Evolutionary conservation across 2,329 filamentous ascomycete genomes (phyloP).

Genomic region (Trichoderma afroharzianum): DNA sequence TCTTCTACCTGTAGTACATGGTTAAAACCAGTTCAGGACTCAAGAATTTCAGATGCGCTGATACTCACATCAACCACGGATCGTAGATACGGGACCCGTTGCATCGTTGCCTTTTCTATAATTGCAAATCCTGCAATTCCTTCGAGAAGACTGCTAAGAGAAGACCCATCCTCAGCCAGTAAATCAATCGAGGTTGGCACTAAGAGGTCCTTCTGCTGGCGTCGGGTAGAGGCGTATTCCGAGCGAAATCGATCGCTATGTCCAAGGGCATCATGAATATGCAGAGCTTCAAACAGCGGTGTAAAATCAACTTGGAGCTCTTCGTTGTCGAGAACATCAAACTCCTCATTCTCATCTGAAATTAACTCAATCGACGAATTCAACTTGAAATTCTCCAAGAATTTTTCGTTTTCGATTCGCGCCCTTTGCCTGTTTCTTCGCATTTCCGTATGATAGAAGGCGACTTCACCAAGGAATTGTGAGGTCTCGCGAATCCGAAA

Average conservation of each 20-base stretch:
- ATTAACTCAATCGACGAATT: constrained; percentile 96
- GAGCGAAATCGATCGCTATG: constrained; percentile 86
- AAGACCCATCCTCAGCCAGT: constrained; percentile 75
- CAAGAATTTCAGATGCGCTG: not conserved
- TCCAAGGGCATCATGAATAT: constrained; percentile 92
- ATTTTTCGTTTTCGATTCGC: constrained; percentile 70
- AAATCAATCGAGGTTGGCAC: constrained; percentile 74
- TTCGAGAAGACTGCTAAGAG: constrained; percentile 85
- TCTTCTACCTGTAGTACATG: constrained; percentile 72
- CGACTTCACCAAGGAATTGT: constrained; percentile 91
- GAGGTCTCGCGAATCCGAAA: constrained; percentile 94
- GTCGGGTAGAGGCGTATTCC: constrained; percentile 87
- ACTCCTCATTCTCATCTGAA: constrained; percentile 92
- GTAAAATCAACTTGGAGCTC: constrained; percentile 93
- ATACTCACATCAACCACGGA: constrained; percentile 70
- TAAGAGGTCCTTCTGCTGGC: constrained; percentile 87
- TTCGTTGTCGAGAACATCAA: constrained; percentile 92
- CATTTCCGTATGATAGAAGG: constrained; percentile 92
- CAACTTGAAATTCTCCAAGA: constrained; percentile 78
- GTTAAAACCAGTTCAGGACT: not conserved
- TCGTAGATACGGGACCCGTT: constrained; percentile 76
- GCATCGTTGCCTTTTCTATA: constrained; percentile 91
- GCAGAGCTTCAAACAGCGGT: constrained; percentile 88
- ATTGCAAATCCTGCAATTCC: constrained; percentile 96
- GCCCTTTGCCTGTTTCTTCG: constrained; percentile 79